Evolutionary conservation across 805 yeast genomes (phyloP).

Genomic region (Pichia occidentalis): DNA sequence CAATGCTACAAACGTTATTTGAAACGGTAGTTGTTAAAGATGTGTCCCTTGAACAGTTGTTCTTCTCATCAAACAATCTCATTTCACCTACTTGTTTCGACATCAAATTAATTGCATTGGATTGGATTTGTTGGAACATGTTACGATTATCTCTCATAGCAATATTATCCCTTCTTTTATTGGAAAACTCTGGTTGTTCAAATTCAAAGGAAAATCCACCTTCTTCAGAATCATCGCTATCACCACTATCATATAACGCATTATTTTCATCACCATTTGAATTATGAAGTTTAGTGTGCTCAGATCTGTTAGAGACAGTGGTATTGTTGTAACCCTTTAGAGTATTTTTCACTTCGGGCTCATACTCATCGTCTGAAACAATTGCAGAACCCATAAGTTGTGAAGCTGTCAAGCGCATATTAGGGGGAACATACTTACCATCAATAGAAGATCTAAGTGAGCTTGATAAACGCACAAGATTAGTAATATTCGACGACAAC

Average conservation of each 20-base stretch:
- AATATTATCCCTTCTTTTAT: neutral
- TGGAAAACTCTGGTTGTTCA: conserved; percentile 5
- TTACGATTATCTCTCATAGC: neutral
- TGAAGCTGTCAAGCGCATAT: conserved; percentile 24
- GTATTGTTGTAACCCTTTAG: too few species aligned
- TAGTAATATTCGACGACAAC: conserved; percentile 14
- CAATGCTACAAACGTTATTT: conserved; percentile 22
- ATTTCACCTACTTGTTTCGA: conserved; percentile 15
- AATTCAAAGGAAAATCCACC: conserved; percentile 35
- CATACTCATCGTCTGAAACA: conserved; percentile 29
- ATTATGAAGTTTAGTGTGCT: neutral
- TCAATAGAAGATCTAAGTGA: conserved; percentile 13
- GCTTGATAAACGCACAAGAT: conserved; percentile 18
- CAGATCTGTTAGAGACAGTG: neutral
- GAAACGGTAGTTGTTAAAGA: conserved; percentile 24
- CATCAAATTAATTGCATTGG: conserved; percentile 11
- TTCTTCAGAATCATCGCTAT: conserved; percentile 22
- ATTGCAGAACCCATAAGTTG: conserved; percentile 14
- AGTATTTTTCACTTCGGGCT: conserved; percentile 19
- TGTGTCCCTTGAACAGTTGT: conserved; percentile 22
- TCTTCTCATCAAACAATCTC: conserved; percentile 10
- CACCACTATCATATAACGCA: conserved; percentile 3
- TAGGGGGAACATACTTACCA: conserved; percentile 72
- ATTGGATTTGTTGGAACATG: conserved; percentile 7
- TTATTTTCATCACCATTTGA: conserved; percentile 8